Percentiles rank a stretch among this genome's conserved stretches.
Conservation (phyloP, 331 rosid species). For the Phaseolus coccineus region DNA sequence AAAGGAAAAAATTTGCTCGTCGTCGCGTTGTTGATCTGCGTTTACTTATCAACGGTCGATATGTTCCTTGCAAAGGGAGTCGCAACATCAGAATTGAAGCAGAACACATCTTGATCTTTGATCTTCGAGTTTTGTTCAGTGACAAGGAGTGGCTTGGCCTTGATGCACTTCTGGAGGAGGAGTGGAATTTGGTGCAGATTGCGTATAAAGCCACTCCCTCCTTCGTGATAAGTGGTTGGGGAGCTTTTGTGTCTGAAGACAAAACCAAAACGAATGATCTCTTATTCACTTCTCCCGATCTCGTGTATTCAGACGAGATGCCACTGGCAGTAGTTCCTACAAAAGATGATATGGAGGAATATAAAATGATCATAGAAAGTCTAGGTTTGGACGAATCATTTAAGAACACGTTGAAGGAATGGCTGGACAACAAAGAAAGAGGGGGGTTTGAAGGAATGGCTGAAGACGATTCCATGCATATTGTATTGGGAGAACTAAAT, state of each 20-base stretch:
- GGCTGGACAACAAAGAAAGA: too few relatives aligned
- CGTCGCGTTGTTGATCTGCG: background rate
- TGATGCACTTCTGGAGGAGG: background rate
- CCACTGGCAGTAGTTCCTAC: too few relatives aligned
- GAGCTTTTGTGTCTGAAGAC: background rate
- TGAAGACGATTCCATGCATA: background rate
- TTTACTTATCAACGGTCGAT: conserved; percentile 3
- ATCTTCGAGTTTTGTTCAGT: background rate
- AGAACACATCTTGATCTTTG: conserved; percentile 7
- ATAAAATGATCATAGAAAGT: too few relatives aligned
- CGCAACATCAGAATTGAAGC: background rate
- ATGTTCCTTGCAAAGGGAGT: background rate
- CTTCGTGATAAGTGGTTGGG: background rate
- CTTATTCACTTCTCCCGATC: background rate
- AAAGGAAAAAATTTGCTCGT: background rate
- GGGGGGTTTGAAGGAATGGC: background rate
- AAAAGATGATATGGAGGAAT: too few relatives aligned
- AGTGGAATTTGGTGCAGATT: conserved; percentile 36
- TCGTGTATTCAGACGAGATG: background rate
- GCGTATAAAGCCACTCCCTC: background rate
- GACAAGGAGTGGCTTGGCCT: background rate
- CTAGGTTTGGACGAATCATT: background rate
- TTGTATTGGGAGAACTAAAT: background rate
- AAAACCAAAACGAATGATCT: background rate
- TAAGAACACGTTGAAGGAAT: background rate